Evolutionary conservation across 208 protist species (phyloP).

Genomic region (Willaertia magna): DNA sequence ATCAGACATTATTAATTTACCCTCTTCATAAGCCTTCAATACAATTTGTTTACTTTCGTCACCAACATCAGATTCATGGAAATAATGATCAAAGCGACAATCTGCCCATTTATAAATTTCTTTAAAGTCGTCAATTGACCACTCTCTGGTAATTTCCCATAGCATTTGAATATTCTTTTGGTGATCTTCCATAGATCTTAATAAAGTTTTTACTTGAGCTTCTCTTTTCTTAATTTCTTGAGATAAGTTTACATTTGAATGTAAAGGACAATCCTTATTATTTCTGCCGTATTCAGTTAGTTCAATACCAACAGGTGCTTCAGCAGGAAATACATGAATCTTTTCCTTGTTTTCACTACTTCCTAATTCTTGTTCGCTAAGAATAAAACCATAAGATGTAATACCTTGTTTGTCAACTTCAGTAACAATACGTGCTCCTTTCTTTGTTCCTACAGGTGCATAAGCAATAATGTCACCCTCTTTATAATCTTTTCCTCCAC

Average conservation of each 20-base stretch:
- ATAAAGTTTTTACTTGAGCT: not conserved
- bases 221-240: not conserved
- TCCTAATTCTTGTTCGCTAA: conserved; percentile 18
- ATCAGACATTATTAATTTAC: not conserved
- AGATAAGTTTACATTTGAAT: not conserved
- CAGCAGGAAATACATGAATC: not conserved
- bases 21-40: not conserved
- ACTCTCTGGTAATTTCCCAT: conserved; percentile 23
- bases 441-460: conserved; percentile 19
- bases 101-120: conserved; percentile 23
- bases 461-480: conserved; percentile 28
- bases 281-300: conserved; percentile 12
- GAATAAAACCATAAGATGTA: conserved; percentile 19
- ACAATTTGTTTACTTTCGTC: conserved; percentile 8
- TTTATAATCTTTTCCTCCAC: conserved; percentile 23
- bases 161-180: conserved; percentile 4
- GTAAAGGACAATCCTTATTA: not conserved
- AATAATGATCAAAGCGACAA: conserved; percentile 24
- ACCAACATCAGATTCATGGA: conserved; percentile 32
- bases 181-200: not conserved
- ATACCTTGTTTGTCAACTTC: conserved; percentile 22
- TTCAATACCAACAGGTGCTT: not conserved
- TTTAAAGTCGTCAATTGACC: conserved; percentile 31
- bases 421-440: conserved; percentile 17
- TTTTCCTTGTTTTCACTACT: not conserved